These are phyloP conservation scores for Artomyces pyxidatus DNA, from an alignment of 768 basidiomycete genomes.

Conservation along the genomic window DNA sequence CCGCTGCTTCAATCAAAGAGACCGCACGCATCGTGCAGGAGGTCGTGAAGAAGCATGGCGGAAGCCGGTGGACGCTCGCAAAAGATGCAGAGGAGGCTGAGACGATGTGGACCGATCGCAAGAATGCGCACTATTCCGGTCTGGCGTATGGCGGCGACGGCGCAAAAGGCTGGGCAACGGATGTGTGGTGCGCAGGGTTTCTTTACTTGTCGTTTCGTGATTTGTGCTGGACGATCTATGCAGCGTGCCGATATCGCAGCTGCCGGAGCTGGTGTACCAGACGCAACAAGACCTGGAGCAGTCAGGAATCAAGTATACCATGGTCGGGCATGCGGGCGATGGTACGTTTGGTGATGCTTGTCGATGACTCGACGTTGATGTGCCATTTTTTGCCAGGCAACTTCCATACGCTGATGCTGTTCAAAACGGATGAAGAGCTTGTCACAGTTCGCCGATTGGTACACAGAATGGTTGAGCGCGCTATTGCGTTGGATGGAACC, in stretches of 20 bases:
- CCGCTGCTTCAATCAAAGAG: constrained; percentile 48
- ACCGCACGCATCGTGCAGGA: constrained; percentile 50
- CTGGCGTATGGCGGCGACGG: constrained; percentile 47
- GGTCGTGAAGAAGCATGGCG: constrained; percentile 58
- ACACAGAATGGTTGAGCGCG: constrained; percentile 55
- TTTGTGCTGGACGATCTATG: too few relatives aligned
- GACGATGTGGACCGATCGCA: constrained; percentile 67
- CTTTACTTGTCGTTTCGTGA: not conserved
- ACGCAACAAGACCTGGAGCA: constrained; percentile 62
- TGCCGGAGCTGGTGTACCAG: constrained; percentile 57
- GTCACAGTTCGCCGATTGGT: constrained; percentile 30
- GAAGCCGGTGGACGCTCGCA: constrained; percentile 59
- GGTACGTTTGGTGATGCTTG: constrained; percentile 35
- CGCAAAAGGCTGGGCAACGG: constrained; percentile 57
- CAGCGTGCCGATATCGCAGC: constrained; percentile 55
- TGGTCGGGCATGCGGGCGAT: constrained; percentile 76
- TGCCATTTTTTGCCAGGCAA: constrained; percentile 25
- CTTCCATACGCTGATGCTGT: constrained; percentile 33
- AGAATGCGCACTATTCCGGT: constrained; percentile 53
- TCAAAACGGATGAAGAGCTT: constrained; percentile 30
- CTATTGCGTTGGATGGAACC: constrained; percentile 65
- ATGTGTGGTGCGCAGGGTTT: constrained; percentile 51
- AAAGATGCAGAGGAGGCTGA: constrained; percentile 54
- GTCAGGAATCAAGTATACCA: constrained; percentile 48
- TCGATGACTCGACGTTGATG: not conserved